These are phyloP conservation scores for Actinidia polygama DNA, from an alignment of 179 eudicot species.

Conservation along the genomic window DNA sequence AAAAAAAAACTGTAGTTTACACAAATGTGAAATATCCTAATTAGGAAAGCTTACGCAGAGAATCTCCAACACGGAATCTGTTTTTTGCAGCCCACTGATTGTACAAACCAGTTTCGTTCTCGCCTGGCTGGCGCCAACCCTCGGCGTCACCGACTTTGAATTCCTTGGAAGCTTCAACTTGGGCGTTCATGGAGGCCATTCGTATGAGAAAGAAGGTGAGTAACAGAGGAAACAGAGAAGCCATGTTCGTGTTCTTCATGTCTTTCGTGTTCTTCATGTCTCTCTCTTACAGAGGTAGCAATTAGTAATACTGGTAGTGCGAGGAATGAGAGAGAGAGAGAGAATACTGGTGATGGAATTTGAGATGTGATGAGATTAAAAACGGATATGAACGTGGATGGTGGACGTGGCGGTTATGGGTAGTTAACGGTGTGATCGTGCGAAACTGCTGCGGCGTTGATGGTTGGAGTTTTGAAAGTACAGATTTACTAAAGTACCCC, in stretches of 20 bases:
- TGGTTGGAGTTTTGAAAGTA: background rate
- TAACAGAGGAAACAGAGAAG: background rate
- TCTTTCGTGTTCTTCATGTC: background rate
- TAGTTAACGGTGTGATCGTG: background rate
- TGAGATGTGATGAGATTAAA: background rate
- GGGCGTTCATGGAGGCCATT: background rate
- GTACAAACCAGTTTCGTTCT: slow-evolving; percentile 6
- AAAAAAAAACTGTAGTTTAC: background rate
- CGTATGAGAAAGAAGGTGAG: background rate
- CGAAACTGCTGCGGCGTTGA: background rate
- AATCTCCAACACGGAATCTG: slow-evolving; percentile 19
- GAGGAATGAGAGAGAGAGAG: background rate
- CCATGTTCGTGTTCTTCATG: slow-evolving; percentile 15
- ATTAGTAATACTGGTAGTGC: background rate
- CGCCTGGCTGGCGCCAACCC: slow-evolving; percentile 21
- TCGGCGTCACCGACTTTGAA: slow-evolving; percentile 21
- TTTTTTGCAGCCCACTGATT: slow-evolving; percentile 16
- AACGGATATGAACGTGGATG: background rate
- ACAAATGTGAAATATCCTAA: background rate
- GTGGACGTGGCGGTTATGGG: background rate
- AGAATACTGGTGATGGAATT: background rate
- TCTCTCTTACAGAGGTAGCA: background rate
- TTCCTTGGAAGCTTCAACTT: slow-evolving; percentile 19
- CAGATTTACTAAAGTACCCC: background rate
- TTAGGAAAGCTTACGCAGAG: slow-evolving; percentile 17